Evolutionary conservation across 2,329 filamentous ascomycete species (phyloP), one percentile per base, ranked within the genome.

Genomic region (Scedosporium apiospermum): DNA sequence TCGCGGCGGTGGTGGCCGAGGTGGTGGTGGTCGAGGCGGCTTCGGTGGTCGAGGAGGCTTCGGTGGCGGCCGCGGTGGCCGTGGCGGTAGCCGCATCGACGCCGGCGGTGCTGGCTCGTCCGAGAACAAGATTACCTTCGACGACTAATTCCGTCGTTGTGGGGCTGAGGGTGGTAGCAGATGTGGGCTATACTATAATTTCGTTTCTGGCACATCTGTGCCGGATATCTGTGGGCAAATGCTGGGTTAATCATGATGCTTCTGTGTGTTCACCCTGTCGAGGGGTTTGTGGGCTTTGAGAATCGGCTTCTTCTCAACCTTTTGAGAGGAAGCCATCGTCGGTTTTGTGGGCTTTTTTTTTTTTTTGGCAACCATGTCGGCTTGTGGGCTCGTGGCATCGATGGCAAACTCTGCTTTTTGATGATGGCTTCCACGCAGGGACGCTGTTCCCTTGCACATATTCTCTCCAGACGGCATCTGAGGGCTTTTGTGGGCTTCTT

Each of bases 91-190:
- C 60, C 64, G 64, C 57, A 65, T 65, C 26, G 64, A 65, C 23
- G 27, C 46, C 21, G 73, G 75, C 55, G 72, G 16, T 27, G 18
- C 73, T 65, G 78, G 75, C 70, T 79, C 83, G 76, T 91, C 91
- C 76, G 64, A 63, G 49, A 88, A 86, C 80, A 95, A 93, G 86
- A 86, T 85, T 73, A 89, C 86, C 67, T 91, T 91, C 74, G 76
- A 77, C 66, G 77, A 76, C 49, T 66, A 66, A 63, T 30, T 61
- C 23, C 42, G 30, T 51, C 58, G n/a, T 26, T 5, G 49, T n/a
- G 14, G 41, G 38, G 27, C 12, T 18, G 21, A 34, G 34, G 34
- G 21, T 23, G 26, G 60, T 26, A 79, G 78, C 78, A 62, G 41
- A 63, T 65, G 61, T 49, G 42, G 58, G 62, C 60, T 71, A 70